Base-by-base conservation (phyloP, 768 basidiomycete genomes). In the Mycena indigotica region DNA sequence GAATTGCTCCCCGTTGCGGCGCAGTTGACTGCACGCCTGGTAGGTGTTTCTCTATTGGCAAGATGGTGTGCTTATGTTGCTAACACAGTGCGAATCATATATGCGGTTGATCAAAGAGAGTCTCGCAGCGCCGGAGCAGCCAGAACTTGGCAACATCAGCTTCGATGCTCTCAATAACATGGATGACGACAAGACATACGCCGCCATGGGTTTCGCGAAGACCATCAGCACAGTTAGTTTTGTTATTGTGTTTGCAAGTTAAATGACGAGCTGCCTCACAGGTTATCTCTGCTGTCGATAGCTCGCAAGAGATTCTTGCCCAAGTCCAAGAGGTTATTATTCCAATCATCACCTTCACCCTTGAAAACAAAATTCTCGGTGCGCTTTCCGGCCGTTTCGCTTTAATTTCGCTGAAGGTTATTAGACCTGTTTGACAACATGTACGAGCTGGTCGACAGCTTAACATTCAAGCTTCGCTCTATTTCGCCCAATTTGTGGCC, bases 401-500 rank as follows among this genome's bases (percentile, higher is more conserved):
- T 30, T 40, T 16, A 21, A 19, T 30, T 29, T 40, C 23, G 2
- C 15, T 39, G 19, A 16, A 46, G 44, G 25, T 52, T 35, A 50
- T 46, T 65, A 91, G 93, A 96, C 66, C 75, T 95, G 40, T 88
- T 91, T 66, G 93, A 94, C 72, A 89, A 91, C 68, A 84, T 91
- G 77, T 94, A 88, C 69, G 91, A 93, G 62, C 74, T 95, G 51
- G 84, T 93, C 50, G 94, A 95, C 66, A 88, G 79, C 60, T 74
- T 95, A 56, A 92, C 92, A 0, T 95, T 91, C 80, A 91, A 86
- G 71, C 80, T 88, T 55, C 84, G 85, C 60, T 70, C 79, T 53
- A 87, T 96, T 66, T 84, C 89, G 35, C 86, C 89, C 0, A 82
- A 79, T 63, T 88, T 95, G 88, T 95, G 93, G 94, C 86, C 84